A percentile compares a stretch with the other conserved stretches of the same genome.
phyloP scores from a whole-genome alignment of 768 basidiomycete species.

The Lactifluus volemus region DNA sequence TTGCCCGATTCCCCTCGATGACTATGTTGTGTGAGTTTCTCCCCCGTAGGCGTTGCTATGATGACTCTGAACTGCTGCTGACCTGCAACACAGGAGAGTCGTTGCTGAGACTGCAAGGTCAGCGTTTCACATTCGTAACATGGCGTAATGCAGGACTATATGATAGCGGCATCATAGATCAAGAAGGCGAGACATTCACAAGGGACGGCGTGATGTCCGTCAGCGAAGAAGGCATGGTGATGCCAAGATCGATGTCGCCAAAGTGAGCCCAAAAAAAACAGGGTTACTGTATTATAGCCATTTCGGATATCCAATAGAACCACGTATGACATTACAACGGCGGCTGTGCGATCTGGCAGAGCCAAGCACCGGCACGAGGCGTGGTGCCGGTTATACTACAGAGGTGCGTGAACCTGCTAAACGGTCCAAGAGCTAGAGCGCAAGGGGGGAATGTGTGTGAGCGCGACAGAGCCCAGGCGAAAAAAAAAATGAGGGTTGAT shows the following conservation, averaged over 20 bases:
- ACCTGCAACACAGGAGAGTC: slow-evolving; percentile 35
- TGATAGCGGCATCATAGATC: not conserved
- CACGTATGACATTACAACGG: not conserved
- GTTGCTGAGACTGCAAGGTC: slow-evolving; percentile 39
- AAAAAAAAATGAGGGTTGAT: no score
- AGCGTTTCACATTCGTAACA: slow-evolving; percentile 44
- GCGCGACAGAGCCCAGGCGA: not conserved
- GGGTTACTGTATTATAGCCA: not conserved
- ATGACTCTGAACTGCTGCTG: not conserved
- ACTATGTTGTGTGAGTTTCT: slow-evolving; percentile 41
- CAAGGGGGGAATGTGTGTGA: not conserved
- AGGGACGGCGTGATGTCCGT: not conserved
- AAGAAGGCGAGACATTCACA: not conserved
- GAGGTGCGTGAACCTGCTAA: slow-evolving; percentile 30
- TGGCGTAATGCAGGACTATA: slow-evolving; percentile 31
- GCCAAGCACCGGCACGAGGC: not conserved
- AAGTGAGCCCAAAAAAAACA: not conserved
- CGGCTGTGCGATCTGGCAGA: not conserved
- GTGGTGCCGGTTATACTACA: slow-evolving; percentile 1
- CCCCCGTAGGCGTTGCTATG: not conserved
- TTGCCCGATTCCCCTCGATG: slow-evolving; percentile 52
- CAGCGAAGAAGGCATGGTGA: not conserved
- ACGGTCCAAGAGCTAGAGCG: slow-evolving; percentile 27
- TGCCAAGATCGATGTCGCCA: not conserved
- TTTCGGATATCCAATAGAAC: slow-evolving; percentile 8